Base-by-base conservation (phyloP, 768 basidiomycete genomes). In the Lentinus tigrinus region DNA sequence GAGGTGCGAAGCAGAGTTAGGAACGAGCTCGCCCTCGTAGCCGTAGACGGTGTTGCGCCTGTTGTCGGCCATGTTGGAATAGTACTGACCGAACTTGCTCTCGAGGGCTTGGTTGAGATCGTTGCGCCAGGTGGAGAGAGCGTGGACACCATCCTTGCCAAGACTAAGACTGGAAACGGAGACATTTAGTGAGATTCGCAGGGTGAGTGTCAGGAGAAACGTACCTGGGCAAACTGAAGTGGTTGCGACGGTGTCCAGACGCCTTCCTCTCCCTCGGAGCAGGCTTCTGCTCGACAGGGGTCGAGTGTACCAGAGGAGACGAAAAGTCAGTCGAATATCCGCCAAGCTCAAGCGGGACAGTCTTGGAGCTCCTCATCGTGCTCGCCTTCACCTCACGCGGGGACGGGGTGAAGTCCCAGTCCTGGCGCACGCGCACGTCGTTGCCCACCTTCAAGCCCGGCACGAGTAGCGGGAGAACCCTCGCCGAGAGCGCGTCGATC, bases 401-500 rank as follows among this genome's bases (percentile, higher is more conserved):
- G 46, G 61, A 63, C 31, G 60, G 40, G 55, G 49, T 40, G 16
- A 17, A 60, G 17, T 58, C 63, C 65, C 66, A 67, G 50, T 67
- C 62, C 34, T 65, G 55, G 17, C 75, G 80, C 67, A 86, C 80
- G 69, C 73, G 80, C 74, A 87, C 78, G 46, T 82, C 78, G 10
- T 74, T 66, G 34, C 85, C 82, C 52, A 87, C 73, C 50, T 75
- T 85, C 34, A 89, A 73, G 4, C 86, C 87, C 10, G 87, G 87
- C 46, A 89, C 79, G 31, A 89, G 80, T 27, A 87, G 72, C 13
- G 87, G 88, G 3, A 89, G 76, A 21, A 89, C 77, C 27, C 84
- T 84, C 16, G 87, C 87, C 8, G 86, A 86, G 52, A 90, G 76
- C 16, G 82, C 84, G 58, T 89, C 87, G 54, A 89, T 88, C 72